Base-by-base conservation (phyloP, 371 early-diverging fungal genomes). In the Circinella umbellata region DNA sequence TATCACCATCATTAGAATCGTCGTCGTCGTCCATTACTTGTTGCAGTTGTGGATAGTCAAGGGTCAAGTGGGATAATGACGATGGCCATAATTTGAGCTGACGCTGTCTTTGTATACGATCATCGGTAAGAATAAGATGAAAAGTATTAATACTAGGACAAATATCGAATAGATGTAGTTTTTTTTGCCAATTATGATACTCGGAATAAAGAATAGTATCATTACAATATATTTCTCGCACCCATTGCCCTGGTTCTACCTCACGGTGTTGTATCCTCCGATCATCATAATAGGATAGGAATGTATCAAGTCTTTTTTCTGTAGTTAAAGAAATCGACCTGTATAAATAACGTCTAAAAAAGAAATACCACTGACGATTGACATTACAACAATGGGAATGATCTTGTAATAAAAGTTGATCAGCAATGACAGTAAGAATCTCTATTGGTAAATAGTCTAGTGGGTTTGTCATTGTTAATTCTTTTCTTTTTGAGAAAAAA, bases 321-420 rank as follows among this genome's bases (percentile, higher is more conserved):
- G 57, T 34, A 6, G 20, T 27, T 4, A 57, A 11, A 34, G 7
- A 4, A n/a, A 57, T 57, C 10, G 57, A 10, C 27, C 34, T 18
- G 27, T 57, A 57, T 34, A 57, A 34, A n/a, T 17, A 57, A 13
- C 57, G 57, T n/a, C 57, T 20, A 57, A 57, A 57, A 34, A 57
- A 57, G 7, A 27, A 11, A 57, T 57, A 57, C 57, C 57, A 57
- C 27, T 57, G 57, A 10, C 57, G 57, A 57, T 57, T 57, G 57
- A 57, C 57, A 27, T 57, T 5, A 34, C 57, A 57, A 57, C 57
- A 57, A 7, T 11, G 0, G 6, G 3, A 5, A 34, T 57, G 57
- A 57, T 57, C 57, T 18, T 57, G 20, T 10, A 11, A n/a, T 34
- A n/a, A 18, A 18, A 57, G 35, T 34, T 57, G 57, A 57, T 57